Evolutionary conservation across 2,329 filamentous ascomycete species (phyloP).

Genomic region (Fusarium buharicum): DNA sequence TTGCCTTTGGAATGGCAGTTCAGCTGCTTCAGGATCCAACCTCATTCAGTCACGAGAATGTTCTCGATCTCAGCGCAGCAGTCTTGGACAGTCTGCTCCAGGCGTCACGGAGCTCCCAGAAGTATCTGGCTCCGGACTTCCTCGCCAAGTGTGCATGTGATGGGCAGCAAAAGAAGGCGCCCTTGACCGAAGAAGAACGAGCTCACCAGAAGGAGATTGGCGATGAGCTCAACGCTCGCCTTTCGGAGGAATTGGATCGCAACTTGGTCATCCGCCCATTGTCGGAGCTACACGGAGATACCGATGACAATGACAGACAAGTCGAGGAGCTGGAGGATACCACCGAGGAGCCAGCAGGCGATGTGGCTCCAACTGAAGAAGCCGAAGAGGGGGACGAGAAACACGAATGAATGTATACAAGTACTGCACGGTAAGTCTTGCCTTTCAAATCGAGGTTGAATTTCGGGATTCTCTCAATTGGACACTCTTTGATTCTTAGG

Average conservation of each 20-base stretch:
- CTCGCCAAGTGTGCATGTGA: not conserved
- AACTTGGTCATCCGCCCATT: not conserved
- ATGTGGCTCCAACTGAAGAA: not conserved
- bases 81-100: not conserved
- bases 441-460: no score
- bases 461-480: no score
- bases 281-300: not conserved
- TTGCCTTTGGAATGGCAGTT: conserved; percentile 14
- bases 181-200: conserved; percentile 1
- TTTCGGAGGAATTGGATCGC: not conserved
- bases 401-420: not conserved
- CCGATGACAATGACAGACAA: fast-evolving
- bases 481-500: no score
- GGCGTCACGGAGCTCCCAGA: not conserved
- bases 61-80: not conserved
- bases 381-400: no score
- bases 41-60: not conserved
- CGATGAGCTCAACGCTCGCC: conserved; percentile 2
- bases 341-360: not conserved
- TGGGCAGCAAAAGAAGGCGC: fast-evolving
- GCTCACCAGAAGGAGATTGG: not conserved
- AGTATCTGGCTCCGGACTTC: conserved; percentile 5
- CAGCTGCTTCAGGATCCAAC: conserved; percentile 5
- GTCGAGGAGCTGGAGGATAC: not conserved
- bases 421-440: not conserved